Conservation (phyloP, 352 stramenopile genomes). For the Globisporangium lucens region DNA sequence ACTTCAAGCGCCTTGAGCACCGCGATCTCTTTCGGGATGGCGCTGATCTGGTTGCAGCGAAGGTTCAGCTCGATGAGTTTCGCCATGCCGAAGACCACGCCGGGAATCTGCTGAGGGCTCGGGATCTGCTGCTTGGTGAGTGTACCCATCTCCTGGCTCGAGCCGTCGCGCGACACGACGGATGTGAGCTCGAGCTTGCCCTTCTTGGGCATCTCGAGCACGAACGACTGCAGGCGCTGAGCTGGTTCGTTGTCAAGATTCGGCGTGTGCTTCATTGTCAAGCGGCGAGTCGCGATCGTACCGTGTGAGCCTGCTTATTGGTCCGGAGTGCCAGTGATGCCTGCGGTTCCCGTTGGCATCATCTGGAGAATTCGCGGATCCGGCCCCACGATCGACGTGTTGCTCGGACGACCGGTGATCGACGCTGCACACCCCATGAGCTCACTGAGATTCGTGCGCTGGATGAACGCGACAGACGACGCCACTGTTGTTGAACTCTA, state of each 20-base stretch:
- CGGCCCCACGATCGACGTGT: conserved; percentile 3
- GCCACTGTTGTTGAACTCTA: not conserved
- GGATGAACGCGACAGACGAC: not conserved
- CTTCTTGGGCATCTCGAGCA: conserved; percentile 47
- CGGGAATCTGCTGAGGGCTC: conserved; percentile 45
- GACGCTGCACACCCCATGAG: conserved; percentile 31
- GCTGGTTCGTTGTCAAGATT: conserved; percentile 26
- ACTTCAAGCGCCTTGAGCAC: conserved; percentile 40
- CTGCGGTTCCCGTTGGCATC: not conserved
- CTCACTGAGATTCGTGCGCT: not conserved
- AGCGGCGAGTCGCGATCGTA: conserved; percentile 8
- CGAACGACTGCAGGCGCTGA: conserved; percentile 37
- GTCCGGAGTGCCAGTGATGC: not conserved
- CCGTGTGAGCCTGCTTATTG: not conserved
- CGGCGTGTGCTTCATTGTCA: conserved; percentile 29
- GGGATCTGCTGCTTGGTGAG: conserved; percentile 50
- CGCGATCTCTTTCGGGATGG: conserved; percentile 56
- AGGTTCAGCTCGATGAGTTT: conserved; percentile 63
- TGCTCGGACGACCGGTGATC: conserved; percentile 9
- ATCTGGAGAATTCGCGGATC: conserved; percentile 6
- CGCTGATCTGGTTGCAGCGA: conserved; percentile 59
- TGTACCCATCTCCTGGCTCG: conserved; percentile 35
- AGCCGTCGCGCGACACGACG: conserved; percentile 37
- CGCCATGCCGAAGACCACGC: conserved; percentile 53
- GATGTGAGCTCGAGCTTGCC: conserved; percentile 66